Evolutionary conservation across 1,284 basidiomycete species (phyloP).

Genomic region (Rhodotorula sp.): DNA sequence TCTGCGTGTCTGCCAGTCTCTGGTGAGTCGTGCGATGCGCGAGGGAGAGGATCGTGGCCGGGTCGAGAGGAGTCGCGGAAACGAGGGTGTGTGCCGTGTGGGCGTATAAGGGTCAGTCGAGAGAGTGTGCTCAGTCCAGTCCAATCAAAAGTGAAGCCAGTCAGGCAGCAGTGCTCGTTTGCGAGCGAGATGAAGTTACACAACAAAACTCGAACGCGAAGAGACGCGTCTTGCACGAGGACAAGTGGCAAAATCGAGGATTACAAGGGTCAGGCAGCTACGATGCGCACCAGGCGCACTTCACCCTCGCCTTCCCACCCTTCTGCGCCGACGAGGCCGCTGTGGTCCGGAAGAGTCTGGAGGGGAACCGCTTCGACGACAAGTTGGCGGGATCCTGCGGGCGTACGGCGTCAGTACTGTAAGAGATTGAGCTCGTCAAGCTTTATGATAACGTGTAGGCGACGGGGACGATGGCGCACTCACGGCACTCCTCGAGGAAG

Average conservation of each 20-base stretch:
- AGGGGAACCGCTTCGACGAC: constrained; percentile 13
- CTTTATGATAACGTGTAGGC: neutral
- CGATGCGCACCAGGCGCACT: constrained; percentile 28
- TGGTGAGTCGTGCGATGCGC: neutral
- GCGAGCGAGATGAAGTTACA: neutral
- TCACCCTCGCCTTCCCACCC: constrained; percentile 37
- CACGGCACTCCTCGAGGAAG: constrained; percentile 29
- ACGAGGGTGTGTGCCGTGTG: constrained; percentile 20
- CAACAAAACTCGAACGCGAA: neutral
- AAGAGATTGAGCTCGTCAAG: neutral
- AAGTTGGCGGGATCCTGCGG: constrained; percentile 5
- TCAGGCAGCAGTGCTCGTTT: too few species aligned
- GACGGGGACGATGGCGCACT: neutral
- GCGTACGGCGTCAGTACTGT: neutral
- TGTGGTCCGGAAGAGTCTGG: neutral
- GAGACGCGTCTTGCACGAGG: neutral
- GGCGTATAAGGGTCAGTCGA: constrained; percentile 26
- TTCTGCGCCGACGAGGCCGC: constrained; percentile 37
- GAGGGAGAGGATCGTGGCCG: neutral
- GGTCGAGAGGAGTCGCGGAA: neutral
- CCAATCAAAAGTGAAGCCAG: neutral
- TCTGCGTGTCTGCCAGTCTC: neutral
- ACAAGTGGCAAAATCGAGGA: neutral
- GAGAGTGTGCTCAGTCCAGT: neutral
- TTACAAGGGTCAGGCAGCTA: neutral